phyloP scores from a whole-genome alignment of 768 basidiomycete species.

The Auriscalpium microsporum region DNA sequence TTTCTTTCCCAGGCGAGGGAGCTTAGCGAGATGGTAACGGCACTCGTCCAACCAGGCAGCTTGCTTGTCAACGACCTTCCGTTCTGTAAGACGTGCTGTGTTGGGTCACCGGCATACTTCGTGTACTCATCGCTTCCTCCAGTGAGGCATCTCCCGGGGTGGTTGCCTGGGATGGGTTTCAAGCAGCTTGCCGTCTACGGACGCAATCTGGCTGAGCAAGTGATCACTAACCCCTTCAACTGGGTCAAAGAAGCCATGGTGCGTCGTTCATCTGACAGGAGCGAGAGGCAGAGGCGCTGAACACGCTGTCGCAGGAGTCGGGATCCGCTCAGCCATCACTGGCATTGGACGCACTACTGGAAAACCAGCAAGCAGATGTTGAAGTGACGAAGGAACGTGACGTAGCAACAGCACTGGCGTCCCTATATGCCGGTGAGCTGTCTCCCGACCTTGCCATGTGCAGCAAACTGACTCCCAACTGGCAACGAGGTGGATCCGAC shows the following conservation, averaged over 20 bases:
- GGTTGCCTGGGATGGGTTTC: conserved; percentile 65
- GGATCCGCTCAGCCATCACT: not conserved
- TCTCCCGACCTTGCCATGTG: not conserved
- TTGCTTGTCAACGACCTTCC: not conserved
- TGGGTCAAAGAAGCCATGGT: conserved; percentile 53
- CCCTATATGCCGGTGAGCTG: not conserved
- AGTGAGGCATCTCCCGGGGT: conserved; percentile 51
- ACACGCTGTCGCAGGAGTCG: not conserved
- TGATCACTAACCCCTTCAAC: conserved; percentile 55
- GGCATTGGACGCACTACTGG: not conserved
- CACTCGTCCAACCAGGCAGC: not conserved
- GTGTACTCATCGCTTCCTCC: not conserved
- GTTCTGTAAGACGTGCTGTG: not conserved
- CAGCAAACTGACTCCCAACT: too few relatives aligned
- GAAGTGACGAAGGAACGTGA: not conserved
- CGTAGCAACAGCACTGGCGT: not conserved
- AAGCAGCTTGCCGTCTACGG: conserved; percentile 49
- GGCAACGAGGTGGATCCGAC: conserved; percentile 40
- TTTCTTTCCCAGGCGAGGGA: not conserved
- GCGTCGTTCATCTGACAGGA: not conserved
- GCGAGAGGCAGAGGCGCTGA: not conserved
- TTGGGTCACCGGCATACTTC: too few relatives aligned
- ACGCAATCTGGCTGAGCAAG: conserved; percentile 58
- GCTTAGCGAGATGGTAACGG: not conserved
- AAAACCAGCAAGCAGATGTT: not conserved